These are phyloP conservation scores for Karstenula rhodostoma DNA, from an alignment of 2,329 filamentous ascomycete genomes.

Conservation along the genomic window DNA sequence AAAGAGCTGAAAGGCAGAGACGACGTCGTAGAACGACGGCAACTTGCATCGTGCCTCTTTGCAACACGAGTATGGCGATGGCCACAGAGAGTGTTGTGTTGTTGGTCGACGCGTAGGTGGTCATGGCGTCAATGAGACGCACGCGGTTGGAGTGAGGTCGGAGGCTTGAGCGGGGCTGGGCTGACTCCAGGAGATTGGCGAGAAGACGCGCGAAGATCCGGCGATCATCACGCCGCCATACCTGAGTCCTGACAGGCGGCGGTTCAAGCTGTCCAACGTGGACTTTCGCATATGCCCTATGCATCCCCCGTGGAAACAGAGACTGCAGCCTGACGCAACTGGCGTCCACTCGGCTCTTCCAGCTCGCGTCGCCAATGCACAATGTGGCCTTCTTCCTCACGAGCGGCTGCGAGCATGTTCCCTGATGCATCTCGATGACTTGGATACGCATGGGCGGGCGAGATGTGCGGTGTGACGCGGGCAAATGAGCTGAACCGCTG, in stretches of 20 bases:
- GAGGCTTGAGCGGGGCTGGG: conserved; percentile 3
- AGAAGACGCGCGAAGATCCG: not conserved
- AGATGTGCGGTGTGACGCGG: not conserved
- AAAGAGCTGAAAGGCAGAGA: not conserved
- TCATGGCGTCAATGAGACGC: not conserved
- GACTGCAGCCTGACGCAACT: too few relatives aligned
- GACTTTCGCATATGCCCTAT: not conserved
- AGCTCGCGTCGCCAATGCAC: not conserved
- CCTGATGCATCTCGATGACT: too few relatives aligned
- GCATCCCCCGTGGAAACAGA: too few relatives aligned
- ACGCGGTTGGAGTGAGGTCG: not conserved
- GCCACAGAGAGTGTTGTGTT: not conserved
- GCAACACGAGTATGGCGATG: not conserved
- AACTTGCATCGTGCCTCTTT: not conserved
- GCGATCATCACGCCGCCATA: not conserved
- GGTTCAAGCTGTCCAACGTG: not conserved
- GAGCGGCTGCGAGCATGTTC: too few relatives aligned
- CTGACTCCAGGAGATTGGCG: conserved; percentile 7
- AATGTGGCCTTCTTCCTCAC: not conserved
- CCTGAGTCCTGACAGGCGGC: too few relatives aligned
- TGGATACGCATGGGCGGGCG: not conserved
- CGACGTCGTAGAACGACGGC: not conserved
- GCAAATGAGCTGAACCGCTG: not conserved
- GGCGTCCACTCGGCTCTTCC: not conserved
- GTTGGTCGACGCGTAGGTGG: not conserved